phyloP scores from a whole-genome alignment of 768 basidiomycete genomes.

The Amanita subjunquillea region DNA sequence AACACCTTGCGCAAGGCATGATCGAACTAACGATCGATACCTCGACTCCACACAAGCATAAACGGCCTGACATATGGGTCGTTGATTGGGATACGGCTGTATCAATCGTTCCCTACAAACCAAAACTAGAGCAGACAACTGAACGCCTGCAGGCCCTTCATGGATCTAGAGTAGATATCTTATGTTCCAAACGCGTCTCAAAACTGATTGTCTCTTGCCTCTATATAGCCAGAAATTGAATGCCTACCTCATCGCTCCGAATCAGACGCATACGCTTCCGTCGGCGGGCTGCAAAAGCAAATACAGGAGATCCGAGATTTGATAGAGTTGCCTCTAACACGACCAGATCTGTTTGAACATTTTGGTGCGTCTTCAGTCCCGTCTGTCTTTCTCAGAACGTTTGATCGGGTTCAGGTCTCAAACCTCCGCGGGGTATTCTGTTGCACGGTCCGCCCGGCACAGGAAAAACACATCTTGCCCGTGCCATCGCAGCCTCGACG shows the following conservation, averaged over 20 bases:
- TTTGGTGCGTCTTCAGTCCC: slow-evolving; percentile 44
- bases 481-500: slow-evolving; percentile 85
- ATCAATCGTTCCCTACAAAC: slow-evolving; percentile 17
- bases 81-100: slow-evolving; percentile 63
- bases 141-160: slow-evolving; percentile 1
- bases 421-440: slow-evolving; percentile 91
- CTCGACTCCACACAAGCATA: neutral
- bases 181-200: slow-evolving; percentile 2
- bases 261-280: slow-evolving; percentile 60
- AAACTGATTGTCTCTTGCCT: slow-evolving; percentile 4
- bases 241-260: slow-evolving; percentile 29
- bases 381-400: neutral
- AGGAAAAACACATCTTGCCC: slow-evolving; percentile 94
- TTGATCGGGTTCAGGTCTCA: slow-evolving; percentile 44
- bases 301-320: slow-evolving; percentile 80
- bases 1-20: neutral
- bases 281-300: slow-evolving; percentile 85
- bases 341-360: slow-evolving; percentile 71
- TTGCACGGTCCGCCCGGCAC: slow-evolving; percentile 96
- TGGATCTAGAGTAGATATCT: slow-evolving; percentile 24
- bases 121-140: slow-evolving; percentile 9
- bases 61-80: slow-evolving; percentile 38
- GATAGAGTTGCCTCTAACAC: slow-evolving; percentile 75
- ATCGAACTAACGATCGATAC: neutral
- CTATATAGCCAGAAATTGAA: slow-evolving; percentile 33